These are phyloP conservation scores for Aspergillus carlsbadensis DNA, from an alignment of 495 filamentous ascomycete species.

Conservation along the genomic window DNA sequence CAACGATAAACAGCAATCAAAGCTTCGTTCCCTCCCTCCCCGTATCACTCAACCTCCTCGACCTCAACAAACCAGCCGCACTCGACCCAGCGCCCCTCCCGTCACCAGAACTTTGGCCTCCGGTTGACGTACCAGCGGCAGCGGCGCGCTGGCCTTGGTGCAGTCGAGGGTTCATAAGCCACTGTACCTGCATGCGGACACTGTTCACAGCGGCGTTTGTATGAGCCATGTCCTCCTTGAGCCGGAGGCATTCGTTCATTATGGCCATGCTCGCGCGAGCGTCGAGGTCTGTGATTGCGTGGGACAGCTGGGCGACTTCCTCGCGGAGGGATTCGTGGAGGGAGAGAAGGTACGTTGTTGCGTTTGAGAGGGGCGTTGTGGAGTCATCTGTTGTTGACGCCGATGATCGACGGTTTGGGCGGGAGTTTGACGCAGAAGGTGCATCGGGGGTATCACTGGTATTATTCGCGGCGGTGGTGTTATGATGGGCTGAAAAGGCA, in stretches of 20 bases:
- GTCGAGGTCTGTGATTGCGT: slow-evolving; percentile 61
- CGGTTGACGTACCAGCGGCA: slow-evolving; percentile 1
- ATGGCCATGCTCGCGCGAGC: slow-evolving; percentile 65
- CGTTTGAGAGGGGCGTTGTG: slow-evolving; percentile 32
- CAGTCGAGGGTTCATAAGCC: slow-evolving; percentile 62
- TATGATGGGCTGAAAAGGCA: slow-evolving; percentile 11
- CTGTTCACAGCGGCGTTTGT: slow-evolving; percentile 62
- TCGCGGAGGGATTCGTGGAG: slow-evolving; percentile 68
- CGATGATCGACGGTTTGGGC: slow-evolving; percentile 3
- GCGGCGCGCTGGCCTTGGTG: slow-evolving; percentile 40
- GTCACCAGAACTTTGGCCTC: slow-evolving; percentile 8
- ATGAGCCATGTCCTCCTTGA: slow-evolving; percentile 67
- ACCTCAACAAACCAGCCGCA: slow-evolving; percentile 30
- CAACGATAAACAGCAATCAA: slow-evolving; percentile 4
- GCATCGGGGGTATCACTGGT: neutral
- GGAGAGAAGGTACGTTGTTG: slow-evolving; percentile 60
- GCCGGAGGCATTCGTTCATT: slow-evolving; percentile 65
- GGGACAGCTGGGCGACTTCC: slow-evolving; percentile 58
- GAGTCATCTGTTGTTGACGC: slow-evolving; percentile 19
- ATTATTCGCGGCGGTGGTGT: neutral
- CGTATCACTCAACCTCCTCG: slow-evolving; percentile 42
- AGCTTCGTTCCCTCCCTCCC: slow-evolving; percentile 49
- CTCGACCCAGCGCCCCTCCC: slow-evolving; percentile 3
- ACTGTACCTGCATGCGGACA: slow-evolving; percentile 67
- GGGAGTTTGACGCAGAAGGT: neutral